Base-by-base conservation (phyloP, 805 yeast species). In the Lachancea sp. region DNA sequence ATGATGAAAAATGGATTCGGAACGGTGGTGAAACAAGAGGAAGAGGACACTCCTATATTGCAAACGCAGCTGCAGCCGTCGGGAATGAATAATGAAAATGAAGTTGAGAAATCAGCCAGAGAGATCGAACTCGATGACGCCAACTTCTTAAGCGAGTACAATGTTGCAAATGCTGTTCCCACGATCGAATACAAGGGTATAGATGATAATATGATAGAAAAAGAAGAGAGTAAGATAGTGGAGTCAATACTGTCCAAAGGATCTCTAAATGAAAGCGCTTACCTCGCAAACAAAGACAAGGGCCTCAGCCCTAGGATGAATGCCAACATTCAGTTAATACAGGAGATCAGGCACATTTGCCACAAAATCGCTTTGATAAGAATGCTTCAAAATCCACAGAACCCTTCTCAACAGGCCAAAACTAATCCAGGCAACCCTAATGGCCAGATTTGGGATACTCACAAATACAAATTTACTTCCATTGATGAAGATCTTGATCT, bases 321-420 rank as follows among this genome's bases (percentile, higher is more conserved):
- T 50, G 71, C 72, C 16, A 92, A 89, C 51, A 79, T 92, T 32
- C 65, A 70, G 1, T 75, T 82, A 47, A 85, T 92, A 71, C 97
- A 90, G 64, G 87, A 87, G 50, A 83, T 92, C 25, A 69, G 98
- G 43, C 83, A 80, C 48, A 71, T 86, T 3, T 89, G 97, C 58
- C 84, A 87, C 64, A 89, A 89, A 59, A 85, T 92, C 16, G 80
- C 90, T 4, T 66, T 88, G 36, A 85, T 92, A 43, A 71, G 96
- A 49, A 89, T 89, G 55, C 82, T 92, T 82, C 97, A 92, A 62
- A 83, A 83, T 15, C 85, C 82, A 37, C 81, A 78, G 44, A 60
- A 44, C 25, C 55, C 63, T 8, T 23, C 49, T 13, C 58, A 53
- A 33, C 39, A 32, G 12, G 29, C 32, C 5, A 42, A 37, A 37